Evolutionary conservation across 306 rosid genomes (phyloP), one percentile per base, ranked within the genome.

Genomic region (Hippophae gyantsensis): DNA sequence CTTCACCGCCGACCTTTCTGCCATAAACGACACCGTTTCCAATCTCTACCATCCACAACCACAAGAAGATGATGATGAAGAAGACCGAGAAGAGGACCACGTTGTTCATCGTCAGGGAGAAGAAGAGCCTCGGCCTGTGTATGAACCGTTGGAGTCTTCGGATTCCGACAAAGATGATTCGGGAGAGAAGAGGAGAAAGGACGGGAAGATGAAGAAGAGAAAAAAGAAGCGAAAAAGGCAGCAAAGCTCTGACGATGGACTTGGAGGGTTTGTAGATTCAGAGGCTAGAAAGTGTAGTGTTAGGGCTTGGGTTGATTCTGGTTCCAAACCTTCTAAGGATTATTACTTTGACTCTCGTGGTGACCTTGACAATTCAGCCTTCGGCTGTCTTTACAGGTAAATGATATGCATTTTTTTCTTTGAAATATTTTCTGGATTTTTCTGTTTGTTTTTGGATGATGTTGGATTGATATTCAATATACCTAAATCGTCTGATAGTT

Each of bases 341-440:
- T 92, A 81, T 71, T 92, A 72, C 95, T 48, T 85, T 32, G 98
- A 90, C 69, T 79, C 89, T 53, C 81, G 61, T 0, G 95, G 95
- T 10, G 96, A 87, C 69, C 95, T 72, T 10, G 95, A 90, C 65
- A 85, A 90, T 75, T 70, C 86, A 48, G 90, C 80, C 4, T 90
- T 86, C 13, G 97, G 95, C 5, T 68, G 75, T 12, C 84, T 81
- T 49, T 90, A 86, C 77, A 86, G 83, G 95, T 90, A 60, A 13
- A 26, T 6, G 47, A 2, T 3, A 11, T 8, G 5, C 8, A 4
- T 5, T 43, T 18, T 18, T 13, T 54, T 42, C 27, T 25, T 26
- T 18, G 10, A 23, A 6, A 48, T 25, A 43, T 48, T 44, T 57
- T 43, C 43, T 50, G 49, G 18, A 5, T 52, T 52, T 10, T n/a